A percentile compares a stretch with the other conserved stretches of the same genome.
Conservation (phyloP, 2,329 filamentous ascomycete species). For the Ophiostoma triangulosporum region DNA sequence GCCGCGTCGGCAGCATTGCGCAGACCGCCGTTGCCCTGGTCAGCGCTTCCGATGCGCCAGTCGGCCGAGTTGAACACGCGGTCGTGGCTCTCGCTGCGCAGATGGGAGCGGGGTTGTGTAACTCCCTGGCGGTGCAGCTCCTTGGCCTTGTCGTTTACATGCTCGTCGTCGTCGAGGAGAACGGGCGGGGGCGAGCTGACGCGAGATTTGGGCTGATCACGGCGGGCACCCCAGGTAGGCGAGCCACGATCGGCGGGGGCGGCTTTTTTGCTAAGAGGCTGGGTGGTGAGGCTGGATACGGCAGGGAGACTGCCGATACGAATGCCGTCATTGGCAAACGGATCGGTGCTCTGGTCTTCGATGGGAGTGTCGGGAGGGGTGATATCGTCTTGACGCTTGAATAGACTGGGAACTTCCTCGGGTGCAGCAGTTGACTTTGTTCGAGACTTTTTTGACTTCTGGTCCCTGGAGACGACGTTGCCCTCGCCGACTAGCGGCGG, state of each 20-base stretch:
- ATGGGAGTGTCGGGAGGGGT: slow-evolving; percentile 44
- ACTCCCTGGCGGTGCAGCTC: slow-evolving; percentile 44
- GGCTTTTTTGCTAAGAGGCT: slow-evolving; percentile 10
- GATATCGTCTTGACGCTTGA: slow-evolving; percentile 32
- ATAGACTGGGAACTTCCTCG: slow-evolving; percentile 38
- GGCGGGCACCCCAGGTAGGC: slow-evolving; percentile 60
- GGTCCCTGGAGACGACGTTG: slow-evolving; percentile 13
- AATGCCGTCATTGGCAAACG: slow-evolving; percentile 43
- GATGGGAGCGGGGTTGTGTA: slow-evolving; percentile 35
- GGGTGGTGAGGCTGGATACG: not conserved
- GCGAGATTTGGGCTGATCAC: slow-evolving; percentile 67
- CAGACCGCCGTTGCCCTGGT: slow-evolving; percentile 86
- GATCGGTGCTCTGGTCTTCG: slow-evolving; percentile 32
- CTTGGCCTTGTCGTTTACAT: slow-evolving; percentile 39
- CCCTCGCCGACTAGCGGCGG: slow-evolving; percentile 22
- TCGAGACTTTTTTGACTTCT: slow-evolving; percentile 15
- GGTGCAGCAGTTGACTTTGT: slow-evolving; percentile 5
- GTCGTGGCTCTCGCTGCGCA: slow-evolving; percentile 51
- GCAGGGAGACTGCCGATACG: slow-evolving; percentile 37
- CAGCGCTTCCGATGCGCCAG: slow-evolving; percentile 72
- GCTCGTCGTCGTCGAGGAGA: slow-evolving; percentile 57
- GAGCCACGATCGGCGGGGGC: slow-evolving; percentile 63
- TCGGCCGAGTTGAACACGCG: slow-evolving; percentile 60
- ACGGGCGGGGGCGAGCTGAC: slow-evolving; percentile 58
- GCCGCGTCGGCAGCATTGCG: slow-evolving; percentile 78